Base-by-base conservation (phyloP, 106 monocot species). In the Dendrobium catenatum region DNA sequence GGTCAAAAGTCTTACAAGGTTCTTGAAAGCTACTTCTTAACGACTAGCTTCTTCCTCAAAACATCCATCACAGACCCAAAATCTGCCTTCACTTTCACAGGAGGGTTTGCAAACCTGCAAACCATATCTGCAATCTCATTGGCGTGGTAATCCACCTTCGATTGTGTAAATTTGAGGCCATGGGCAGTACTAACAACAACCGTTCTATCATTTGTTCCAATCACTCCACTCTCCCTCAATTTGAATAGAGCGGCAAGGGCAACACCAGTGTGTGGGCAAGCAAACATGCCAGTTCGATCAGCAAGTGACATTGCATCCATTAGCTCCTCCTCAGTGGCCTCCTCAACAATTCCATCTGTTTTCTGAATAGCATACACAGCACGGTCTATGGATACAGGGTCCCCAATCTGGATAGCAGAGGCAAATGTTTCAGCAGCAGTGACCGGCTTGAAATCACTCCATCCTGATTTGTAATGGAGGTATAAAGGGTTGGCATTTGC, bases 41-140 rank as follows among this genome's bases (percentile, higher is more conserved):
- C 24, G 10, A 76, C 66, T 10, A 93, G 88, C 73, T 82, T 82
- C 79, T 85, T 92, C 87, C 84, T 86, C 87, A 96, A 73, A 4
- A 88, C 92, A 79, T 96, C 96, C 94, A 96, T 96, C 42, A 96
- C 94, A 1, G 96, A 87, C 5, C 94, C 96, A 49, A 92, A 97
- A 80, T 89, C 84, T 20, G 94, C 94, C 86, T 97, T 94, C 55
- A 91, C 97, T n/a, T 81, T 91, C 11, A 97, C 85, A 0, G 94
- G 94, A 7, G 94, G 97, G 77, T 97, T 97, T 0, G 92, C 83
- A 74, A 86, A 88, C 64, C 75, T 87, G 84, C 92, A 92, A 1
- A 80, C 67, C 92, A 94, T 91, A 64, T 89, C 88, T 1, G 56
- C 67, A 19, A 96, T 94, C 55, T 87, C 81, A 33, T 75, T 77